Conservation (phyloP, 805 yeast species). For the Candida oleophila region DNA sequence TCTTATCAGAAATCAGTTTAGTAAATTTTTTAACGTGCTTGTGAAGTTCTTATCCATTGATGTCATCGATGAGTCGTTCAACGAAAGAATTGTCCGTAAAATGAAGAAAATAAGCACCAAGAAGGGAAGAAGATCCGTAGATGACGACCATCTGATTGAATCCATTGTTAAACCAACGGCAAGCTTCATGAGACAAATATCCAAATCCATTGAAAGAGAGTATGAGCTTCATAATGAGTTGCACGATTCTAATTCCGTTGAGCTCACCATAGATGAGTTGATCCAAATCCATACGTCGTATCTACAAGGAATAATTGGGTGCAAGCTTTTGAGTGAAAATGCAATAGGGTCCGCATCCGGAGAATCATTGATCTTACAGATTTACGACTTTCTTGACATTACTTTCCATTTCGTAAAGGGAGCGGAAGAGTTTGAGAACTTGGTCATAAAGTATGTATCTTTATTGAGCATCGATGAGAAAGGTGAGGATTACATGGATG, state of each 20-base stretch:
- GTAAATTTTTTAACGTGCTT: constrained; percentile 41
- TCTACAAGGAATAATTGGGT: constrained; percentile 25
- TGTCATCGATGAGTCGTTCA: constrained; percentile 43
- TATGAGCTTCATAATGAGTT: not conserved
- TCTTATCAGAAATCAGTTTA: constrained; percentile 37
- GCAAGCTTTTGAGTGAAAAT: constrained; percentile 32
- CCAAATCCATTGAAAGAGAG: constrained; percentile 5
- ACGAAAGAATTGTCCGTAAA: constrained; percentile 20
- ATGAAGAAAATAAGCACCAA: not conserved
- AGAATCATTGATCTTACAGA: constrained; percentile 27
- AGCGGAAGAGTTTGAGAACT: constrained; percentile 31
- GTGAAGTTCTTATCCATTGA: constrained; percentile 44
- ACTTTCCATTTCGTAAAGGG: constrained; percentile 32
- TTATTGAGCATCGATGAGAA: constrained; percentile 25
- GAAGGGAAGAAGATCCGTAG: not conserved
- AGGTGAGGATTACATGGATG: constrained; percentile 6
- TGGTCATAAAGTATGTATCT: constrained; percentile 27
- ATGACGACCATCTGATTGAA: not conserved
- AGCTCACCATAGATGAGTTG: constrained; percentile 51
- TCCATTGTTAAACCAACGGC: not conserved
- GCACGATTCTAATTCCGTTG: not conserved
- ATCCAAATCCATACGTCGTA: constrained; percentile 32
- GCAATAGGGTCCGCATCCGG: constrained; percentile 28
- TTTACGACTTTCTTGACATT: constrained; percentile 30
- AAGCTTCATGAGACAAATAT: constrained; percentile 6